A percentile compares a stretch with the other conserved stretches of the same genome.
Evolutionary conservation across 805 yeast genomes (phyloP).

Genomic region (Nakazawaea peltata): DNA sequence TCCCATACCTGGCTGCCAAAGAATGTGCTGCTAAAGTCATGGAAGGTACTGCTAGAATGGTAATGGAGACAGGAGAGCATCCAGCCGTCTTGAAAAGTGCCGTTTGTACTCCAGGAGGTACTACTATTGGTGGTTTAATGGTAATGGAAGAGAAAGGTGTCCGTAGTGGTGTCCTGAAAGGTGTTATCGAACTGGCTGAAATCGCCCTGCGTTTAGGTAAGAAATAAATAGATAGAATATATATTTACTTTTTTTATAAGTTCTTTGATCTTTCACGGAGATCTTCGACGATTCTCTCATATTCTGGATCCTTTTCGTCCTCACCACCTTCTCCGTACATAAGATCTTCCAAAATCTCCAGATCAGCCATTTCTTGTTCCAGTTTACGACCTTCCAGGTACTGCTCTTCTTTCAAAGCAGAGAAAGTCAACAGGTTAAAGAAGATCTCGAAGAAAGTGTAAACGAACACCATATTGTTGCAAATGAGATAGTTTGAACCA

Average conservation of each 20-base stretch:
- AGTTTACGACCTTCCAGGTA: slow-evolving; percentile 28
- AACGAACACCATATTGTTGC: slow-evolving; percentile 55
- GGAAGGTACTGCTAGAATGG: slow-evolving; percentile 93
- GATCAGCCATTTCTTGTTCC: slow-evolving; percentile 13
- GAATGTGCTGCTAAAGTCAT: slow-evolving; percentile 88
- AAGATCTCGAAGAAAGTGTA: slow-evolving; percentile 61
- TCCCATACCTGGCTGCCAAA: slow-evolving; percentile 76
- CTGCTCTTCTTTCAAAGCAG: slow-evolving; percentile 58
- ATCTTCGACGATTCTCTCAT: slow-evolving; percentile 22
- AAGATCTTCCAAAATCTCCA: not conserved
- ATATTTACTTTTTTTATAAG: slow-evolving; percentile 1
- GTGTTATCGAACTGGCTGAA: slow-evolving; percentile 86
- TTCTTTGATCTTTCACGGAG: slow-evolving; percentile 8
- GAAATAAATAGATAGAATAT: slow-evolving; percentile 20
- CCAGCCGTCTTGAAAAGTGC: slow-evolving; percentile 83
- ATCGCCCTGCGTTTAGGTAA: slow-evolving; percentile 58
- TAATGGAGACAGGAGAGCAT: slow-evolving; percentile 68
- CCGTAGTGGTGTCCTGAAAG: slow-evolving; percentile 79
- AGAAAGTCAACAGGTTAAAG: slow-evolving; percentile 56
- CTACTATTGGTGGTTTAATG: slow-evolving; percentile 91
- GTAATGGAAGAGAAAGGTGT: slow-evolving; percentile 89
- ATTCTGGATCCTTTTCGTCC: slow-evolving; percentile 19
- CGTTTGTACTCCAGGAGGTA: slow-evolving; percentile 97
- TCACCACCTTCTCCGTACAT: slow-evolving; percentile 5
- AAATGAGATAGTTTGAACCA: slow-evolving; percentile 35